Evolutionary conservation across 306 rosid species (phyloP).

Genomic region (Prinsepia uniflora): DNA sequence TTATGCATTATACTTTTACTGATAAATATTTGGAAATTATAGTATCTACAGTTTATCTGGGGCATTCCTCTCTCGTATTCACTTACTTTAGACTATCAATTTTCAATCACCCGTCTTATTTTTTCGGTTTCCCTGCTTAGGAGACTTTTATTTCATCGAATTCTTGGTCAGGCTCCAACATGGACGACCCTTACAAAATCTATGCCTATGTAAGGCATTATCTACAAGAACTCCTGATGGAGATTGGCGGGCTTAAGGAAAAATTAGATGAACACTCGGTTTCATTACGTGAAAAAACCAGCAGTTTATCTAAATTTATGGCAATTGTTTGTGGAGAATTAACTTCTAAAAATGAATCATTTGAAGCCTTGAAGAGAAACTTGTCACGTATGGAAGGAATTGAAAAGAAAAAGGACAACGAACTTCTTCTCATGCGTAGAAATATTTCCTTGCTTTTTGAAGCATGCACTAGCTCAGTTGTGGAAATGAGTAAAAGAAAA

Average conservation of each 20-base stretch:
- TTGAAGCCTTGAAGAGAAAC: slow-evolving; percentile 55
- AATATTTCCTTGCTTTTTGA: slow-evolving; percentile 54
- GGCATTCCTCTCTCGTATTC: neutral
- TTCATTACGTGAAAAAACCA: slow-evolving; percentile 48
- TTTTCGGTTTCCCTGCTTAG: slow-evolving; percentile 41
- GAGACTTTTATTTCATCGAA: slow-evolving; percentile 30
- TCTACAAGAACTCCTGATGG: slow-evolving; percentile 49
- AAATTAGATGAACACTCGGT: slow-evolving; percentile 46
- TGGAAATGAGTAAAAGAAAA: slow-evolving; percentile 55
- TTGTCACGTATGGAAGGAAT: slow-evolving; percentile 29
- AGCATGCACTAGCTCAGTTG: slow-evolving; percentile 52
- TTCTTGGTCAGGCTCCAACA: slow-evolving; percentile 48
- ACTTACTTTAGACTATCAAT: neutral
- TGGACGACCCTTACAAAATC: slow-evolving; percentile 32
- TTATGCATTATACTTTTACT: neutral
- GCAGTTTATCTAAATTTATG: slow-evolving; percentile 41
- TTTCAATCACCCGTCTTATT: slow-evolving; percentile 16
- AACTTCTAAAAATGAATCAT: slow-evolving; percentile 53
- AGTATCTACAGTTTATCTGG: slow-evolving; percentile 1
- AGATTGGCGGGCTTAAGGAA: slow-evolving; percentile 52
- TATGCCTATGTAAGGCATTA: slow-evolving; percentile 41
- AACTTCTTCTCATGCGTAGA: slow-evolving; percentile 49
- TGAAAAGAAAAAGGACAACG: slow-evolving; percentile 46
- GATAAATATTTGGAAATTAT: neutral
- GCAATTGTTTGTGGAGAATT: slow-evolving; percentile 47